Evolutionary conservation across 2,329 filamentous ascomycete genomes (phyloP).

Genomic region (Neofusicoccum kwambonambiense): DNA sequence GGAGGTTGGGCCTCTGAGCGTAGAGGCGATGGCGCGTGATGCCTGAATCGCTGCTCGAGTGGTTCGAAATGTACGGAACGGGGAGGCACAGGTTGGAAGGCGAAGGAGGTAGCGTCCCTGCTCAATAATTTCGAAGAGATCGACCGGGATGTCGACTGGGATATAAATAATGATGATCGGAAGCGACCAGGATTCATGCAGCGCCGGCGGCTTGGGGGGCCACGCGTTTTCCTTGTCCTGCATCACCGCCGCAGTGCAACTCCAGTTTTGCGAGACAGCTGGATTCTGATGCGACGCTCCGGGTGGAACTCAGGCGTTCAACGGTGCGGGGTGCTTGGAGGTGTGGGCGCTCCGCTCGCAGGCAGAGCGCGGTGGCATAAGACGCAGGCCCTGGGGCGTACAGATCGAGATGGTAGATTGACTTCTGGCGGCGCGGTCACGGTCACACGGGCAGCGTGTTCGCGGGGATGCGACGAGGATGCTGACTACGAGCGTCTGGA

Average conservation of each 20-base stretch:
- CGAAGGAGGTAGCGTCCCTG: slow-evolving; percentile 6
- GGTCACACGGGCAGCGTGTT: slow-evolving; percentile 1
- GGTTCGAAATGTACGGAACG: not conserved
- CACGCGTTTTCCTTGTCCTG: slow-evolving; percentile 4
- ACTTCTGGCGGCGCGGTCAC: not conserved
- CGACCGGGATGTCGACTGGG: slow-evolving; percentile 10
- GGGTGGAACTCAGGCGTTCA: slow-evolving; percentile 1
- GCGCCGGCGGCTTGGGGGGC: slow-evolving; percentile 9
- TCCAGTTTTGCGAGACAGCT: slow-evolving; percentile 12
- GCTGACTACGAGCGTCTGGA: not conserved
- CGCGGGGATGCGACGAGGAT: slow-evolving; percentile 1
- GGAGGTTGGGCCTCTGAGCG: slow-evolving; percentile 9
- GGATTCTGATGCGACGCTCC: not conserved
- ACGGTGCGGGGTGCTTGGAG: not conserved
- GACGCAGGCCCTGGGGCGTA: not conserved
- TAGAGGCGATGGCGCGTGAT: not conserved
- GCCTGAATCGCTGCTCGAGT: not conserved
- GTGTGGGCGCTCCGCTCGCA: too few relatives aligned
- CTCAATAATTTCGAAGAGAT: slow-evolving; percentile 11
- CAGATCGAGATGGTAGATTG: not conserved
- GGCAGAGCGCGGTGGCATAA: not conserved
- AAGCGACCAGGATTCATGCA: slow-evolving; percentile 9
- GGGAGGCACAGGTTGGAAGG: not conserved
- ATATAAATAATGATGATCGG: slow-evolving; percentile 15
- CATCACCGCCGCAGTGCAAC: slow-evolving; percentile 9